Evolutionary conservation across 176 grass and related monocot genomes (phyloP).

Genomic region (Puya raimondii): DNA sequence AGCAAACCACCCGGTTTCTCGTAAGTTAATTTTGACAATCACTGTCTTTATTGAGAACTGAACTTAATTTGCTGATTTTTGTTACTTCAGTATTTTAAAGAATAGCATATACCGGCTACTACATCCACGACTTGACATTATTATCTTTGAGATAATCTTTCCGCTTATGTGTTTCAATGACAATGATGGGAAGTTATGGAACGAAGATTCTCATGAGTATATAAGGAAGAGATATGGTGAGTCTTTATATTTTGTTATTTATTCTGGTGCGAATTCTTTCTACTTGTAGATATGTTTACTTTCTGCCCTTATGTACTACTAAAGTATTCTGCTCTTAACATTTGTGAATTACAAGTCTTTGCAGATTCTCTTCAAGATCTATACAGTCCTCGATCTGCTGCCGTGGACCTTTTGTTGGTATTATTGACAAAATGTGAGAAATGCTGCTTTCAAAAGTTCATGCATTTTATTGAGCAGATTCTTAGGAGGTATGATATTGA

Average conservation of each 20-base stretch:
- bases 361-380: slow-evolving; percentile 89
- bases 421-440: slow-evolving; percentile 85
- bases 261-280: background rate
- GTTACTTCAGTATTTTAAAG: slow-evolving; percentile 67
- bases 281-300: too few species aligned
- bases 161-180: slow-evolving; percentile 98
- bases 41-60: background rate
- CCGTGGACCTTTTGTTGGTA: slow-evolving; percentile 88
- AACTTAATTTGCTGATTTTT: slow-evolving; percentile 5
- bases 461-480: slow-evolving; percentile 77
- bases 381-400: slow-evolving; percentile 83
- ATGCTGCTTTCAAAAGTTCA: slow-evolving; percentile 69
- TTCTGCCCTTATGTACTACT: too few species aligned
- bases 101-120: slow-evolving; percentile 91
- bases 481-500: slow-evolving; percentile 48
- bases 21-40: too few species aligned
- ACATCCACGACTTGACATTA: slow-evolving; percentile 70
- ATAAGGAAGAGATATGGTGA: slow-evolving; percentile 95
- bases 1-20: too few species aligned
- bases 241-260: slow-evolving; percentile 21
- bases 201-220: slow-evolving; percentile 96
- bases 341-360: background rate
- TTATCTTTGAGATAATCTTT: slow-evolving; percentile 93
- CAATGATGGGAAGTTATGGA: slow-evolving; percentile 82
- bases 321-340: background rate